A percentile compares a stretch with the other conserved stretches of the same genome.
phyloP scores from a whole-genome alignment of 176 grass and related monocot genomes.

The Triticum timopheevii region DNA sequence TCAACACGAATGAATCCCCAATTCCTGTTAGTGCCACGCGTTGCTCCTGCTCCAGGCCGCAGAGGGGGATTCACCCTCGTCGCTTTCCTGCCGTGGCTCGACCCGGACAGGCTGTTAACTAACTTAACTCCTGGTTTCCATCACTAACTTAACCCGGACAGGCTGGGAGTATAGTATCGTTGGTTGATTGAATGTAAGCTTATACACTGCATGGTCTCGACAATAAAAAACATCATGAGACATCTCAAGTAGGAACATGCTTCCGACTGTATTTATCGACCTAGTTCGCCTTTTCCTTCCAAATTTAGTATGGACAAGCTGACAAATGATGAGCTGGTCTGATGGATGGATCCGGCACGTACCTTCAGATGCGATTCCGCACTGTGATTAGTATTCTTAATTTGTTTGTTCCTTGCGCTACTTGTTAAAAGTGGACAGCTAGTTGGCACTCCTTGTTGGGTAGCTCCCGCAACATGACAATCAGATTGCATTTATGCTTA shows the following conservation, averaged over 20 bases:
- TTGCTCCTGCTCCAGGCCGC: neutral
- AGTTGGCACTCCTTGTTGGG: too few species aligned
- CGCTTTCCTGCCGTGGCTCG: neutral
- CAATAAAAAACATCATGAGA: neutral
- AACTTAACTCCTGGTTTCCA: too few species aligned
- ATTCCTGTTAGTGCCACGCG: too few species aligned
- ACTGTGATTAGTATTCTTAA: neutral
- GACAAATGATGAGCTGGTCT: neutral
- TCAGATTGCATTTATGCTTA: too few species aligned
- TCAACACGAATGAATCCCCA: too few species aligned
- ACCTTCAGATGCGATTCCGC: neutral
- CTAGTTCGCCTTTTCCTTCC: neutral
- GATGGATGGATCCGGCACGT: neutral
- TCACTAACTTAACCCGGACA: too few species aligned
- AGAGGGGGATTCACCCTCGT: neutral
- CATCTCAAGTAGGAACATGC: neutral
- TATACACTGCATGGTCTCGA: neutral
- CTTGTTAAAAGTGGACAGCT: neutral
- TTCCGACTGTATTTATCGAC: neutral
- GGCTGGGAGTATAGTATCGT: too few species aligned
- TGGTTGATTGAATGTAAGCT: neutral
- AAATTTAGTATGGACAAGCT: neutral
- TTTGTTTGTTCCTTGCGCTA: neutral
- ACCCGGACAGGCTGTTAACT: too few species aligned
- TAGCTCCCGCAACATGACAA: neutral